Evolutionary conservation across 83 land plant species (phyloP).

Genomic region (Picea mariana): DNA sequence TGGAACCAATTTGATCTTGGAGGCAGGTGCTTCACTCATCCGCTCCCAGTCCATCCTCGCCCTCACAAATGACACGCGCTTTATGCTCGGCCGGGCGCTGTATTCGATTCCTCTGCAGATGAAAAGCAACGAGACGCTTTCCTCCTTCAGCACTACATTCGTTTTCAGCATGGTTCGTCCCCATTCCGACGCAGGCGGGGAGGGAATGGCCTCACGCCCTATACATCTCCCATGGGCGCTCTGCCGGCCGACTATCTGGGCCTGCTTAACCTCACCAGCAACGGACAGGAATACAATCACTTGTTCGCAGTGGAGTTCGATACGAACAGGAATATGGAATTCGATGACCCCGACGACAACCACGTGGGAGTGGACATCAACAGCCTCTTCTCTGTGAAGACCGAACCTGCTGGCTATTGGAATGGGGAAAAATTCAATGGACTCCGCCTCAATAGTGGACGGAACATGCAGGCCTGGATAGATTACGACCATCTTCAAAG

Average conservation of each 20-base stretch:
- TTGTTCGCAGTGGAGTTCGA: slow-evolving; percentile 29
- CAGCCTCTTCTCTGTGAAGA: slow-evolving; percentile 14
- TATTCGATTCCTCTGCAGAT: background rate
- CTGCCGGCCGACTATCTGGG: slow-evolving; percentile 17
- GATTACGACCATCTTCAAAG: slow-evolving; percentile 22
- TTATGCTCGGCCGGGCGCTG: slow-evolving; percentile 32
- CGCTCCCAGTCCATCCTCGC: background rate
- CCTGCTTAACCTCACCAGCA: slow-evolving; percentile 18
- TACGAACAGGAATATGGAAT: slow-evolving; percentile 21
- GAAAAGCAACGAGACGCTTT: background rate
- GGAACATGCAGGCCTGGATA: slow-evolving; percentile 27
- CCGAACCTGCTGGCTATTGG: slow-evolving; percentile 19
- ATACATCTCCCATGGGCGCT: background rate
- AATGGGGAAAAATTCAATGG: background rate
- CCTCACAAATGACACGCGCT: background rate
- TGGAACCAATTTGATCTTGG: slow-evolving; percentile 16
- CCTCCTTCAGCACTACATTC: slow-evolving; percentile 18
- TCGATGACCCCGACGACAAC: slow-evolving; percentile 21
- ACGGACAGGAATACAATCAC: background rate
- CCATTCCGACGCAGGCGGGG: background rate
- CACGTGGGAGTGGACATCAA: slow-evolving; percentile 36
- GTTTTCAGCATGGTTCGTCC: slow-evolving; percentile 12
- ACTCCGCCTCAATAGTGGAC: slow-evolving; percentile 14
- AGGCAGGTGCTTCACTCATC: slow-evolving; percentile 15
- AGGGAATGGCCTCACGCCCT: slow-evolving; percentile 25